A percentile compares a stretch with the other conserved stretches of the same genome.
Evolutionary conservation across 345 rosid species (phyloP).

Genomic region (Syzygium aqueum): DNA sequence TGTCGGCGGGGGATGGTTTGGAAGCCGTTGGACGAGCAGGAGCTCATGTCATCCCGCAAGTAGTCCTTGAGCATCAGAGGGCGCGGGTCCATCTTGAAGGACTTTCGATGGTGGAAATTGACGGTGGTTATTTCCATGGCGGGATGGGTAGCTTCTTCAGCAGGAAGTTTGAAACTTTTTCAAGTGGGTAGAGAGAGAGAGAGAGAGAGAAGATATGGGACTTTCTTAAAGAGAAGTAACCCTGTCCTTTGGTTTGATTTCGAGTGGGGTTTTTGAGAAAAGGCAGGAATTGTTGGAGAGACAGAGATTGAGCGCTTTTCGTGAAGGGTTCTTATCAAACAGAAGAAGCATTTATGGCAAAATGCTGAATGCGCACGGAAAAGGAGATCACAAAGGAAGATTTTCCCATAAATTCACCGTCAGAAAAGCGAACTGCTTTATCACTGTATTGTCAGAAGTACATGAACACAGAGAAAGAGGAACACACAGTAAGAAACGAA

Average conservation of each 20-base stretch:
- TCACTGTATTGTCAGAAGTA: background rate
- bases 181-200: background rate
- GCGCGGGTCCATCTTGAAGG: background rate
- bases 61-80: conserved; percentile 66
- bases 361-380: background rate
- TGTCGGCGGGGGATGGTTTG: conserved; percentile 76
- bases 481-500: background rate
- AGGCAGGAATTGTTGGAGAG: background rate
- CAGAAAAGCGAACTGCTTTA: background rate
- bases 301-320: background rate
- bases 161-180: background rate
- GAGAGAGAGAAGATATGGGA: background rate
- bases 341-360: background rate
- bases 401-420: background rate
- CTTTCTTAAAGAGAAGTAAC: background rate
- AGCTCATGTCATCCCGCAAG: conserved; percentile 63
- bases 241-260: background rate
- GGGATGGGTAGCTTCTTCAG: background rate
- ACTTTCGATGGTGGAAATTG: background rate
- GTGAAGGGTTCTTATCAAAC: background rate
- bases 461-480: background rate
- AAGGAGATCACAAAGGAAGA: background rate
- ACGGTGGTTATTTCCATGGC: background rate
- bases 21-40: conserved; percentile 90
- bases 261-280: background rate